A percentile compares a stretch with the other conserved stretches of the same genome.
Evolutionary conservation across 148 eudicot genomes (phyloP).

Genomic region (Tetragonia tetragonoides): DNA sequence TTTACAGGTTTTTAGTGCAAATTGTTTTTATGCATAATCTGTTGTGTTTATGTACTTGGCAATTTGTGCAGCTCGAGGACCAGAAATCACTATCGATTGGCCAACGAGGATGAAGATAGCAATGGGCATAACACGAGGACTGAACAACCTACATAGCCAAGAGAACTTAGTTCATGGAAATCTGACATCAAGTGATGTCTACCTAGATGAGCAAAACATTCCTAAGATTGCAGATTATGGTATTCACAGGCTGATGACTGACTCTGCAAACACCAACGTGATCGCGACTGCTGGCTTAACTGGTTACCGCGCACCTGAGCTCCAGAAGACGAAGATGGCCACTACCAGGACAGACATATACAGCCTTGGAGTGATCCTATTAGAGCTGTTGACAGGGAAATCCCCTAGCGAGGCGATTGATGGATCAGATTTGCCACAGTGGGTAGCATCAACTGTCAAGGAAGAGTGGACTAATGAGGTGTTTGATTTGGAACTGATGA

Average conservation of each 20-base stretch:
- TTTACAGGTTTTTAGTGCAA: no score
- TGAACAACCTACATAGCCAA: conserved; percentile 63
- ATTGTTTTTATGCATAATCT: not conserved
- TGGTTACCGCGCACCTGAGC: conserved; percentile 91
- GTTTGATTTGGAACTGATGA: conserved; percentile 76
- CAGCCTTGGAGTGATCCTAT: conserved; percentile 77
- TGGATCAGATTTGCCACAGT: conserved; percentile 75
- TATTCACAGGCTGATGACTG: conserved; percentile 72
- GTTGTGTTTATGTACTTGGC: not conserved
- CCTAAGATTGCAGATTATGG: conserved; percentile 80
- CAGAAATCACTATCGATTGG: conserved; percentile 67
- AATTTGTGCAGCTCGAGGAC: conserved; percentile 69
- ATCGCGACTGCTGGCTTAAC: conserved; percentile 65
- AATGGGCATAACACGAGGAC: conserved; percentile 63
- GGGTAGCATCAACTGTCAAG: conserved; percentile 90
- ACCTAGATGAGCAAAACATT: conserved; percentile 57
- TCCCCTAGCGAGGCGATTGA: conserved; percentile 63
- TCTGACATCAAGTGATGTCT: conserved; percentile 66
- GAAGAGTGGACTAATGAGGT: conserved; percentile 93
- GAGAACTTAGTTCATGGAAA: conserved; percentile 69
- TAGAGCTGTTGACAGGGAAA: conserved; percentile 85
- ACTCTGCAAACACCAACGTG: conserved; percentile 62
- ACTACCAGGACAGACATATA: conserved; percentile 72
- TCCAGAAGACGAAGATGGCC: conserved; percentile 64
- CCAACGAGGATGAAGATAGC: conserved; percentile 87